A percentile compares a stretch with the other conserved stretches of the same genome.
phyloP scores from a whole-genome alignment of 2,329 filamentous ascomycete species.

The Beauveria australis region DNA sequence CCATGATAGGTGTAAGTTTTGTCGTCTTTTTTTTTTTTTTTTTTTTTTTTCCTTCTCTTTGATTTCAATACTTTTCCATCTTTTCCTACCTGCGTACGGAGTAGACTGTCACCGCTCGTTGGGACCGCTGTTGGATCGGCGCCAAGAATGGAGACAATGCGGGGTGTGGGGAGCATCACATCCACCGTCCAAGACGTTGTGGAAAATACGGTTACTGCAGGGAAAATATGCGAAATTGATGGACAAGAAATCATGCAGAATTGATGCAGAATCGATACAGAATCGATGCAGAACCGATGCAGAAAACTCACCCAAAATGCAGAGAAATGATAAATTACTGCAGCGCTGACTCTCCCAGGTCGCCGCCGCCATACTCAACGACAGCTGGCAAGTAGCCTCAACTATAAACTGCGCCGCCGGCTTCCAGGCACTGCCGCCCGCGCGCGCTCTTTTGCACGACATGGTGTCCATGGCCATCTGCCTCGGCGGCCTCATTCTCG shows the following conservation, averaged over 20 bases:
- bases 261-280: too few species aligned
- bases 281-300: neutral
- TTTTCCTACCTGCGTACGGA: neutral
- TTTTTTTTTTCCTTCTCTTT: neutral
- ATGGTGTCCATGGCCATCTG: slow-evolving; percentile 25
- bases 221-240: too few species aligned
- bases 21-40: neutral
- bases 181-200: neutral
- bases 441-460: slow-evolving; percentile 24
- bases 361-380: slow-evolving; percentile 27
- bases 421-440: slow-evolving; percentile 20
- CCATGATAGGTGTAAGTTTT: slow-evolving; percentile 24
- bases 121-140: neutral
- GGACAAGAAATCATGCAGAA: neutral
- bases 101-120: neutral
- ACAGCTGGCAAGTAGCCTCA: slow-evolving; percentile 29
- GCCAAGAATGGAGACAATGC: slow-evolving; percentile 2
- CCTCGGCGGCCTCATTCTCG: slow-evolving; percentile 26
- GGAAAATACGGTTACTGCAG: too few species aligned
- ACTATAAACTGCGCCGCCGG: slow-evolving; percentile 19
- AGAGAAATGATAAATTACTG: neutral
- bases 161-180: neutral
- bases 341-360: slow-evolving; percentile 15
- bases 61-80: neutral
- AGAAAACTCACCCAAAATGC: neutral